Percentiles rank a stretch among this genome's conserved stretches.
Conservation (phyloP, 441 rosid species). For the Dalechampia spathulata region DNA sequence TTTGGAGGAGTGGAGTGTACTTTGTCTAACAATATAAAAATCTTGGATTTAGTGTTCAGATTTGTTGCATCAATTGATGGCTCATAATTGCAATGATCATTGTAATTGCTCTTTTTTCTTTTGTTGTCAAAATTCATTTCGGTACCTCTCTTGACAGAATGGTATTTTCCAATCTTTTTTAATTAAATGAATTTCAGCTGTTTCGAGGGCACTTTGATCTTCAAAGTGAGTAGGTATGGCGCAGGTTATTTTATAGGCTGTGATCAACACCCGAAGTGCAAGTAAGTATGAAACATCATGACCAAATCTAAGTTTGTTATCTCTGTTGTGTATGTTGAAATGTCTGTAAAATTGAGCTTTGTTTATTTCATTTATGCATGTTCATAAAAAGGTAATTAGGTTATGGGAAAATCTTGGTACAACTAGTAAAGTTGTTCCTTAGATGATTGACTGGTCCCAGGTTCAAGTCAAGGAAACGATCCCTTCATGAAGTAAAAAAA, state of each 20-base stretch:
- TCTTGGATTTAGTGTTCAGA: background rate
- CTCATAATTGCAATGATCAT: background rate
- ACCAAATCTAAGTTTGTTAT: slow-evolving; percentile 11
- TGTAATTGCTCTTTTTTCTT: background rate
- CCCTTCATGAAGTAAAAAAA: no score
- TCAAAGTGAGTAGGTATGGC: slow-evolving; percentile 83
- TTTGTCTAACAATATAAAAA: background rate
- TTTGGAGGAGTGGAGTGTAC: background rate
- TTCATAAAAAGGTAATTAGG: no score
- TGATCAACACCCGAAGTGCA: slow-evolving; percentile 90
- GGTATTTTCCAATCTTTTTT: slow-evolving; percentile 1
- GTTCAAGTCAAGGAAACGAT: no score
- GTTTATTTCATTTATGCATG: no score
- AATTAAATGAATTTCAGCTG: slow-evolving; percentile 54
- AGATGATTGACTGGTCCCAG: no score
- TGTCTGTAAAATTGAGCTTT: no score
- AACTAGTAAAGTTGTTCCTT: no score
- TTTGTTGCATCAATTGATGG: background rate
- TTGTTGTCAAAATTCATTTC: no score
- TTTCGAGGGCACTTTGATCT: slow-evolving; percentile 71
- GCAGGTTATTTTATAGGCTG: slow-evolving; percentile 94
- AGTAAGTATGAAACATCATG: slow-evolving; percentile 47
- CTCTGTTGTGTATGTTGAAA: no score
- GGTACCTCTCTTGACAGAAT: slow-evolving; percentile 4
- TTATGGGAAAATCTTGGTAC: no score